Percentiles rank a stretch among this genome's conserved stretches.
These are phyloP conservation scores for Sanghuangporus sanghuang DNA, from an alignment of 1,284 basidiomycete species.

Conservation along the genomic window DNA sequence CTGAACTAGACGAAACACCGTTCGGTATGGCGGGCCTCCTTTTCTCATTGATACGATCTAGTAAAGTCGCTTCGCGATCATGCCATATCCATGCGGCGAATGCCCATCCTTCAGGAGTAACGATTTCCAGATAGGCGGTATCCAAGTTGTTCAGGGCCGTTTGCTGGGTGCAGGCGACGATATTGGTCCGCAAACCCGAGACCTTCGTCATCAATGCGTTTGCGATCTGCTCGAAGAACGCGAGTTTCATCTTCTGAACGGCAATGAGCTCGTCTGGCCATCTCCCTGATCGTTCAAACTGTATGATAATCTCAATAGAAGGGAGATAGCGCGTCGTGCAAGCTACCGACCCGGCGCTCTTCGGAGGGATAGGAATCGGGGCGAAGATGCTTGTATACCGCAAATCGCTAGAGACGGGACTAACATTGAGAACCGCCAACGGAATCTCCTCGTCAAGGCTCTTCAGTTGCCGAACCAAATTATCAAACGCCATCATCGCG, in stretches of 20 bases:
- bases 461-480: conserved; percentile 74
- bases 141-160: conserved; percentile 61
- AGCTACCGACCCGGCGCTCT: conserved; percentile 42
- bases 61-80: conserved; percentile 77
- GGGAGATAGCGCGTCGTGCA: conserved; percentile 60
- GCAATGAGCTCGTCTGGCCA: conserved; percentile 96
- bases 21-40: conserved; percentile 28
- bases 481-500: conserved; percentile 78
- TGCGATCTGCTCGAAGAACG: conserved; percentile 81
- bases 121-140: conserved; percentile 68
- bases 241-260: conserved; percentile 93
- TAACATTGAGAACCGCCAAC: conserved; percentile 73
- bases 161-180: conserved; percentile 50
- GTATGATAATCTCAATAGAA: conserved; percentile 69
- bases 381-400: conserved; percentile 83
- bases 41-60: conserved; percentile 64
- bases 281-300: conserved; percentile 86
- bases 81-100: conserved; percentile 85
- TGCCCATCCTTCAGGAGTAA: conserved; percentile 82
- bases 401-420: conserved; percentile 68
- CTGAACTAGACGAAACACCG: conserved; percentile 31
- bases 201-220: conserved; percentile 51
- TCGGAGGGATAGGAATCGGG: conserved; percentile 52
- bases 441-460: conserved; percentile 77
- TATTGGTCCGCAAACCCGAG: conserved; percentile 48